Conservation (phyloP, 2,329 filamentous ascomycete species). For the Colletotrichum liaoningense region DNA sequence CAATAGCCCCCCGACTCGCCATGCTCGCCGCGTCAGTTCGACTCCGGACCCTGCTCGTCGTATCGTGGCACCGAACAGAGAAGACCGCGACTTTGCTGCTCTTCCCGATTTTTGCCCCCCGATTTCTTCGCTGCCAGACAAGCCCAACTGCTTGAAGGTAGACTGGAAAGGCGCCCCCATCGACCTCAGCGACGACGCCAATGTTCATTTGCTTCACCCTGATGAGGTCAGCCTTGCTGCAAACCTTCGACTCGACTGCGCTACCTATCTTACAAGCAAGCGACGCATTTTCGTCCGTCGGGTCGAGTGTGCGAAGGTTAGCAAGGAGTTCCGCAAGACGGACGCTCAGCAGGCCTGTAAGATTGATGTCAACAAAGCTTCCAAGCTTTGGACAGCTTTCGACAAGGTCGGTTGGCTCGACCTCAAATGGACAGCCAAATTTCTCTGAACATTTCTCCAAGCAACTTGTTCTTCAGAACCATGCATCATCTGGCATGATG, state of each 20-base stretch:
- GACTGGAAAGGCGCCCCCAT: conserved; percentile 88
- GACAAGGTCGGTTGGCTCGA: conserved; percentile 89
- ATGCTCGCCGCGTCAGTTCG: conserved; percentile 52
- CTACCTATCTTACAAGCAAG: conserved; percentile 92
- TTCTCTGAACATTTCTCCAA: conserved; percentile 40
- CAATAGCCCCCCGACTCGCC: conserved; percentile 40
- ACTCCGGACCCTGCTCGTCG: conserved; percentile 64
- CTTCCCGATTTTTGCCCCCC: conserved; percentile 81
- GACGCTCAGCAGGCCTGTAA: conserved; percentile 97
- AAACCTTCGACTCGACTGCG: conserved; percentile 84
- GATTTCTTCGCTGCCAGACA: conserved; percentile 71
- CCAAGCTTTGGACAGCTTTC: conserved; percentile 90
- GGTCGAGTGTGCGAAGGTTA: conserved; percentile 72
- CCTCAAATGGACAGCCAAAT: conserved; percentile 54
- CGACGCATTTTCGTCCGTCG: conserved; percentile 87
- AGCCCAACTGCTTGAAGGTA: conserved; percentile 79
- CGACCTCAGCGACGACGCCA: conserved; percentile 79
- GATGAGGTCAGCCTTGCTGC: conserved; percentile 83
- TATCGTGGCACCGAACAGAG: conserved; percentile 73
- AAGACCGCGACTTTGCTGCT: conserved; percentile 83
- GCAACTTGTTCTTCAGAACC: background rate
- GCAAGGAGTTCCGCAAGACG: conserved; percentile 93
- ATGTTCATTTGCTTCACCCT: conserved; percentile 77
- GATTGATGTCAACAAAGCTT: conserved; percentile 98
- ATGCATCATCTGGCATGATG: conserved; percentile 40